phyloP scores from a whole-genome alignment of 1,284 basidiomycete genomes.

The Xerocomus alliaceus region DNA sequence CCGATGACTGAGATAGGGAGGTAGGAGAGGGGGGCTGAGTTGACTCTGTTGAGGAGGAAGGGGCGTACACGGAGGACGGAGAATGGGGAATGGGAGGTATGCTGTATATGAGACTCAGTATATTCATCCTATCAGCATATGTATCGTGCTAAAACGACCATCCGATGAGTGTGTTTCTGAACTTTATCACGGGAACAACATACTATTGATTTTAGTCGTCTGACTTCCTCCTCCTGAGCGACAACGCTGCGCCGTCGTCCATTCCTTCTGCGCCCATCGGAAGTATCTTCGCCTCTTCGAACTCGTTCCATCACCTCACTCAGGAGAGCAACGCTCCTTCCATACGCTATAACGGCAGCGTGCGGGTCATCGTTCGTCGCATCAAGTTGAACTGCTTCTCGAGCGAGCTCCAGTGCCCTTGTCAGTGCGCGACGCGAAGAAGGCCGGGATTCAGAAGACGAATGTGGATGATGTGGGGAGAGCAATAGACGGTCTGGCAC shows the following conservation, averaged over 20 bases:
- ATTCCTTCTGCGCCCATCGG: constrained; percentile 61
- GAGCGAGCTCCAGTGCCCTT: constrained; percentile 78
- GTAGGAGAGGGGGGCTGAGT: constrained; percentile 56
- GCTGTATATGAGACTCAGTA: constrained; percentile 83
- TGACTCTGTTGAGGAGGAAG: constrained; percentile 59
- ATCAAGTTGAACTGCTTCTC: constrained; percentile 82
- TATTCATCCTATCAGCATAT: constrained; percentile 87
- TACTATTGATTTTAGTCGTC: constrained; percentile 80
- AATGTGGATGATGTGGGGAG: constrained; percentile 48
- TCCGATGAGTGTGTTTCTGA: constrained; percentile 19
- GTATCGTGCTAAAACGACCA: constrained; percentile 72
- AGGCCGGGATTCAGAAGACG: constrained; percentile 52
- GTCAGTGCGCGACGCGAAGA: constrained; percentile 82
- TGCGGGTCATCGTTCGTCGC: constrained; percentile 83
- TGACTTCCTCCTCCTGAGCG: constrained; percentile 84
- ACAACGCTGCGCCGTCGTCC: constrained; percentile 77
- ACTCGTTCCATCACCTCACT: constrained; percentile 89
- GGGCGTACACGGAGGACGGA: constrained; percentile 57
- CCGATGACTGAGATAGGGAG: constrained; percentile 61
- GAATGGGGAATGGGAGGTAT: constrained; percentile 76
- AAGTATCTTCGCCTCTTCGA: constrained; percentile 78
- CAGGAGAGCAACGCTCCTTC: constrained; percentile 78
- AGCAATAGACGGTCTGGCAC: constrained; percentile 52
- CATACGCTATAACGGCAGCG: constrained; percentile 81
- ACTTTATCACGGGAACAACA: constrained; percentile 44